Evolutionary conservation across 2,329 filamentous ascomycete genomes (phyloP).

Genomic region (Paecilomyces dactylethromorphus): DNA sequence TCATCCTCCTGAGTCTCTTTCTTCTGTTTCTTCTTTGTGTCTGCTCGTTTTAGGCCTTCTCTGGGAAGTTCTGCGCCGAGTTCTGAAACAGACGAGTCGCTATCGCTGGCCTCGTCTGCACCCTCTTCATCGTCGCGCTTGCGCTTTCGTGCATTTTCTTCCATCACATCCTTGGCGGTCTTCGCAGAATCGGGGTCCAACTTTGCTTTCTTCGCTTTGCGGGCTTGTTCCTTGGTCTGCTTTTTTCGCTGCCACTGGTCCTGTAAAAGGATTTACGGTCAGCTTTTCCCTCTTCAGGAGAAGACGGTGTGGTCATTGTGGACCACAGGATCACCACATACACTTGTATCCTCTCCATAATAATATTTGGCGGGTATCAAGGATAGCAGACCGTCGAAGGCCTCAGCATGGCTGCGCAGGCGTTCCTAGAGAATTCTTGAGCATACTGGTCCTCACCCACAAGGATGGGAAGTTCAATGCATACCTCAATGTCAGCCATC

Average conservation of each 20-base stretch:
- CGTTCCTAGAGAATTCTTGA: slow-evolving; percentile 34
- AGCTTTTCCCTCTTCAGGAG: slow-evolving; percentile 2
- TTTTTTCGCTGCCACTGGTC: slow-evolving; percentile 95
- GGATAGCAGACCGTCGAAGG: slow-evolving; percentile 80
- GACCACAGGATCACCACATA: slow-evolving; percentile 44
- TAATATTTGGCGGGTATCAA: slow-evolving; percentile 87
- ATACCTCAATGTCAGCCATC: slow-evolving; percentile 36
- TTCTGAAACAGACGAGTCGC: slow-evolving; percentile 41
- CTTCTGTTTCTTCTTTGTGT: slow-evolving; percentile 46
- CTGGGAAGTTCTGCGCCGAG: slow-evolving; percentile 45
- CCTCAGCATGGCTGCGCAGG: slow-evolving; percentile 54
- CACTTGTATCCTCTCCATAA: slow-evolving; percentile 77
- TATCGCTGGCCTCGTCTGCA: slow-evolving; percentile 30
- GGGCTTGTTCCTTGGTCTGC: slow-evolving; percentile 84
- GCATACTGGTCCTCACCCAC: slow-evolving; percentile 6
- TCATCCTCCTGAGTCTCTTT: slow-evolving; percentile 38
- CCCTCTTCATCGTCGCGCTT: slow-evolving; percentile 65
- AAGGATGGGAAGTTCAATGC: slow-evolving; percentile 8
- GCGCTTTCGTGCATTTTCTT: slow-evolving; percentile 73
- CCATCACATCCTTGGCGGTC: slow-evolving; percentile 88
- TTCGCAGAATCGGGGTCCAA: slow-evolving; percentile 86
- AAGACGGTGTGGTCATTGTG: background rate
- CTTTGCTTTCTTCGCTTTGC: slow-evolving; percentile 77
- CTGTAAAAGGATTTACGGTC: slow-evolving; percentile 39
- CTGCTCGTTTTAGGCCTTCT: slow-evolving; percentile 53